A percentile compares a stretch with the other conserved stretches of the same genome.
Evolutionary conservation across 2,329 filamentous ascomycete species (phyloP).

Genomic region (Tothia fuscella): DNA sequence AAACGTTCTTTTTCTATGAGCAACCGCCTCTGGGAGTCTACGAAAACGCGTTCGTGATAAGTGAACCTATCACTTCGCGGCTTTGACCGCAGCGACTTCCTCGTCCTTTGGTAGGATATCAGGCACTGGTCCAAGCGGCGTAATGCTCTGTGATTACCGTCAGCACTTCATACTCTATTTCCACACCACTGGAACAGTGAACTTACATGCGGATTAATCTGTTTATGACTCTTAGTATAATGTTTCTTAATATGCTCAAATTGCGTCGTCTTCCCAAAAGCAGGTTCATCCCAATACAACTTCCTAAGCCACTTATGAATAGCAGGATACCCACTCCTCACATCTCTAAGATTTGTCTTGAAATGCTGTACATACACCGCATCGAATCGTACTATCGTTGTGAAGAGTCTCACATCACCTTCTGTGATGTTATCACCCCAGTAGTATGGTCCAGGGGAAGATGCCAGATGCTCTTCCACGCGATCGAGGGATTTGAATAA

Average conservation of each 20-base stretch:
- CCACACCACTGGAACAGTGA: not conserved
- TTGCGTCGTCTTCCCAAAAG: constrained; percentile 73
- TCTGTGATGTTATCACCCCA: constrained; percentile 36
- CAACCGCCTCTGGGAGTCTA: too few relatives aligned
- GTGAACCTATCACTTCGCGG: too few relatives aligned
- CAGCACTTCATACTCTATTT: not conserved
- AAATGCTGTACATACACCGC: constrained; percentile 47
- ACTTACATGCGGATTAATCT: constrained; percentile 47
- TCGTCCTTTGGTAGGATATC: constrained; percentile 67
- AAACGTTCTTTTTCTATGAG: too few relatives aligned
- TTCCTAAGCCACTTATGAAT: constrained; percentile 72
- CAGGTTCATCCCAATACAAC: constrained; percentile 71
- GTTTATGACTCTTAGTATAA: constrained; percentile 53
- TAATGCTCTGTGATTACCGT: constrained; percentile 43
- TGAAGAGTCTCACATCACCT: constrained; percentile 39
- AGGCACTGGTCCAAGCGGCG: constrained; percentile 72
- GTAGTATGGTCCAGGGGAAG: constrained; percentile 33
- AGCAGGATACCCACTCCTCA: constrained; percentile 69
- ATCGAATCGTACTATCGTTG: constrained; percentile 51
- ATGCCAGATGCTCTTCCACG: constrained; percentile 31
- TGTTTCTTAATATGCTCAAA: constrained; percentile 91
- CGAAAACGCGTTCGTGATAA: too few relatives aligned
- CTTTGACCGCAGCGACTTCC: constrained; percentile 54
- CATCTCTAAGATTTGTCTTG: constrained; percentile 75
- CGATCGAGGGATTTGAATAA: constrained; percentile 38